phyloP scores from a whole-genome alignment of 1,284 basidiomycete species.

The Rhodofomes roseus region DNA sequence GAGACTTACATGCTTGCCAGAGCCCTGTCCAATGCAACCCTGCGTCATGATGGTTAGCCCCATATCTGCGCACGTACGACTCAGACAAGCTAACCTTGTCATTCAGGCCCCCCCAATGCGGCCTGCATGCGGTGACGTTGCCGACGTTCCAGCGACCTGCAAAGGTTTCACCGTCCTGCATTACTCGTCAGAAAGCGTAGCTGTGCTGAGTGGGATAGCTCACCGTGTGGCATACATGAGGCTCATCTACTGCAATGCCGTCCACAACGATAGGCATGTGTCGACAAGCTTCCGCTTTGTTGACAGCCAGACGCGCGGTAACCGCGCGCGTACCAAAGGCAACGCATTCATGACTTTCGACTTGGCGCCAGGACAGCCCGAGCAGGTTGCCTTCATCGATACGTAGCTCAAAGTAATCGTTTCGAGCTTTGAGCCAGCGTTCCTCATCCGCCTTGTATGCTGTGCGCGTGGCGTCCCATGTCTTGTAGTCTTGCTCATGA shows the following conservation, averaged over 20 bases:
- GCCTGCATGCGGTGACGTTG: not conserved
- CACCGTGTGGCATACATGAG: not conserved
- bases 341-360: not conserved
- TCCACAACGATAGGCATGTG: not conserved
- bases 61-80: too few relatives aligned
- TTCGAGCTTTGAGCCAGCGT: not conserved
- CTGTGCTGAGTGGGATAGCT: not conserved
- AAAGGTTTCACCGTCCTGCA: not conserved
- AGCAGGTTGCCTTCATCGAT: not conserved
- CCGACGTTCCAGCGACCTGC: not conserved
- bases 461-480: not conserved
- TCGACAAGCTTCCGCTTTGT: not conserved
- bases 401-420: not conserved
- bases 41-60: not conserved
- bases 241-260: not conserved
- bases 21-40: not conserved
- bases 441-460: not conserved
- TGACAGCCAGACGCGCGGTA: not conserved
- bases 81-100: not conserved
- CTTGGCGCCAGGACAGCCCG: not conserved
- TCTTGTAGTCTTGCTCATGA: not conserved
- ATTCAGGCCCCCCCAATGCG: not conserved
- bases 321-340: not conserved
- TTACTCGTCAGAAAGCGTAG: not conserved
- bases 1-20: constrained; percentile 1